Conservation (phyloP, 1,284 basidiomycete genomes). For the Apiotrichum mycotoxinovorans region DNA sequence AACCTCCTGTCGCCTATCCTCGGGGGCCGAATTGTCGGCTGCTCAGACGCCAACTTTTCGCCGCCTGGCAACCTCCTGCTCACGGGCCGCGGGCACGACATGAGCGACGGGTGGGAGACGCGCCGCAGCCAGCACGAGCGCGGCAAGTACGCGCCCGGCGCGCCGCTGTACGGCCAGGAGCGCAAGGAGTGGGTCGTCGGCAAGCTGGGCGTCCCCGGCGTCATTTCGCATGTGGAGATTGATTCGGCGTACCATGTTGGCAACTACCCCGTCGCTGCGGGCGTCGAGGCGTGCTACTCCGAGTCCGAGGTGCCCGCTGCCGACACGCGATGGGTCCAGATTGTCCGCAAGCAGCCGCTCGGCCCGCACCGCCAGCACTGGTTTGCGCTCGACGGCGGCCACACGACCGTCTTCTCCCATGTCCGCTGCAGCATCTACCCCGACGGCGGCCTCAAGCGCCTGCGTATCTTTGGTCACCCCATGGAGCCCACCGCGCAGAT, state of each 20-base stretch:
- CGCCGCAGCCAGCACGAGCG: slow-evolving; percentile 70
- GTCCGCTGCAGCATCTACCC: slow-evolving; percentile 86
- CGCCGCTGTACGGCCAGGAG: slow-evolving; percentile 57
- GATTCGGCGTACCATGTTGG: slow-evolving; percentile 96
- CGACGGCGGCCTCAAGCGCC: slow-evolving; percentile 91
- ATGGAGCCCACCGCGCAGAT: slow-evolving; percentile 17
- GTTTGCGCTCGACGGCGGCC: slow-evolving; percentile 70
- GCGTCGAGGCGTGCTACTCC: slow-evolving; percentile 30
- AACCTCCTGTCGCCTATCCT: slow-evolving; percentile 89
- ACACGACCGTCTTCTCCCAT: slow-evolving; percentile 67
- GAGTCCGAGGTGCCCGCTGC: slow-evolving; percentile 35
- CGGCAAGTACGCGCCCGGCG: slow-evolving; percentile 56
- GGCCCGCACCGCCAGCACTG: slow-evolving; percentile 88
- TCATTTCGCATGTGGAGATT: slow-evolving; percentile 74
- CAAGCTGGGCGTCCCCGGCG: slow-evolving; percentile 70
- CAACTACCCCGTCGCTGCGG: slow-evolving; percentile 77
- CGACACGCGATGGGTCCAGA: slow-evolving; percentile 63
- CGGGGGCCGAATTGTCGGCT: slow-evolving; percentile 62
- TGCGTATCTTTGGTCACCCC: slow-evolving; percentile 72
- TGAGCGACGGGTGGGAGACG: slow-evolving; percentile 99
- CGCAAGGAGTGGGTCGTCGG: slow-evolving; percentile 85
- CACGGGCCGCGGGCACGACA: slow-evolving; percentile 83
- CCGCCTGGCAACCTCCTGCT: slow-evolving; percentile 85
- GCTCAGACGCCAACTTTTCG: slow-evolving; percentile 87
- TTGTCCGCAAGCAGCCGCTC: slow-evolving; percentile 73